Conservation (phyloP, 257 asterid species). For the Solanum dulcamara region DNA sequence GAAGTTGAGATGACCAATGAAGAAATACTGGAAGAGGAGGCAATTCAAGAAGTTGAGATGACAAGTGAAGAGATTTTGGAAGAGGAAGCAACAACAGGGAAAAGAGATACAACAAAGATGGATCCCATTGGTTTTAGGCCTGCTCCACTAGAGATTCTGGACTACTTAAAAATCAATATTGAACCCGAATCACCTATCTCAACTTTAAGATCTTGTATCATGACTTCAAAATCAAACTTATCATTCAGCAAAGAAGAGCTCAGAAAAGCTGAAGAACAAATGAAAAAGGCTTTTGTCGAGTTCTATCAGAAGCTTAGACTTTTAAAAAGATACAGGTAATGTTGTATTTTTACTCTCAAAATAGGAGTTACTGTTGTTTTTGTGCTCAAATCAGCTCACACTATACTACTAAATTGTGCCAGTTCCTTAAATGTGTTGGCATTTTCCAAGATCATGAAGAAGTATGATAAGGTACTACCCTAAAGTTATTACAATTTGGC, state of each 20-base stretch:
- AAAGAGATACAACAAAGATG: background rate
- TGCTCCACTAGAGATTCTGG: conserved; percentile 43
- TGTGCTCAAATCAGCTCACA: background rate
- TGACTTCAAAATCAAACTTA: conserved; percentile 26
- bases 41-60: conserved; percentile 57
- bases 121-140: conserved; percentile 11
- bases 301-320: conserved; percentile 59
- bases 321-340: conserved; percentile 55
- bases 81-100: background rate
- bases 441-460: conserved; percentile 77
- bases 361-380: background rate
- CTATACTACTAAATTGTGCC: conserved; percentile 1
- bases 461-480: conserved; percentile 68
- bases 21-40: background rate
- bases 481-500: background rate
- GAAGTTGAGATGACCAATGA: conserved; percentile 54
- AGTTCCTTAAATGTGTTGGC: conserved; percentile 82
- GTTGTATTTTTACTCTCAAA: background rate
- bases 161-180: conserved; percentile 51
- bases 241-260: conserved; percentile 56
- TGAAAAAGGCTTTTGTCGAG: conserved; percentile 51
- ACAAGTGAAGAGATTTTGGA: conserved; percentile 12
- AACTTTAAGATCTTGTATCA: conserved; percentile 35
- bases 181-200: conserved; percentile 62
- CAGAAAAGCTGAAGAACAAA: conserved; percentile 38